These are phyloP conservation scores for Scopulariopsis brevicaulis DNA, from an alignment of 2,329 filamentous ascomycete species.

Conservation along the genomic window DNA sequence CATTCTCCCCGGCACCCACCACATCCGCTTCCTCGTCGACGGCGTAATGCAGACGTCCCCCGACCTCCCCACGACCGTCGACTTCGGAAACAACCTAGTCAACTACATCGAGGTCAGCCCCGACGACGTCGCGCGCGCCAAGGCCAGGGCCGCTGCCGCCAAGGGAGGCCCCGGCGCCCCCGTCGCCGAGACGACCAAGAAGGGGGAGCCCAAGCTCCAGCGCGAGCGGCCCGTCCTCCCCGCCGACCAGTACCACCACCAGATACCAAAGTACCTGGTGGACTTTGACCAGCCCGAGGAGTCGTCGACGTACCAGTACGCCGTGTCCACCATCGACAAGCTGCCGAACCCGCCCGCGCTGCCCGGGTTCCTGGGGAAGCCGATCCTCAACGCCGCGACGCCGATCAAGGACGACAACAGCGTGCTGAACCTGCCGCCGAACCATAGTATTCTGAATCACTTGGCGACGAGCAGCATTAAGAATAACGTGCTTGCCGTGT, in stretches of 20 bases:
- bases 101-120: constrained; percentile 94
- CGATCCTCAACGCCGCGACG: constrained; percentile 82
- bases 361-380: constrained; percentile 85
- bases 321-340: constrained; percentile 63
- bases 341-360: constrained; percentile 75
- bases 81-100: constrained; percentile 95
- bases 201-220: constrained; percentile 29
- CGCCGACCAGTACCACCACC: constrained; percentile 52
- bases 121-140: constrained; percentile 45
- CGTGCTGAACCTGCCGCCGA: constrained; percentile 80
- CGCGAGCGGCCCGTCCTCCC: constrained; percentile 45
- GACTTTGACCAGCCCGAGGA: constrained; percentile 84
- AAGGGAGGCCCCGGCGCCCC: constrained; percentile 8
- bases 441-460: constrained; percentile 94
- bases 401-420: constrained; percentile 97
- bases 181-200: constrained; percentile 1
- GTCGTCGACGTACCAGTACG: constrained; percentile 60
- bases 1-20: constrained; percentile 86
- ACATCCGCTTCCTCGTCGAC: constrained; percentile 93
- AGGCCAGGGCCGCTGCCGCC: constrained; percentile 11
- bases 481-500: constrained; percentile 88
- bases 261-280: constrained; percentile 74
- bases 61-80: constrained; percentile 83
- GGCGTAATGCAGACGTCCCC: constrained; percentile 85
- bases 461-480: constrained; percentile 97